phyloP scores from a whole-genome alignment of 176 grass and related monocot species.

The Saccharum spontaneum region DNA sequence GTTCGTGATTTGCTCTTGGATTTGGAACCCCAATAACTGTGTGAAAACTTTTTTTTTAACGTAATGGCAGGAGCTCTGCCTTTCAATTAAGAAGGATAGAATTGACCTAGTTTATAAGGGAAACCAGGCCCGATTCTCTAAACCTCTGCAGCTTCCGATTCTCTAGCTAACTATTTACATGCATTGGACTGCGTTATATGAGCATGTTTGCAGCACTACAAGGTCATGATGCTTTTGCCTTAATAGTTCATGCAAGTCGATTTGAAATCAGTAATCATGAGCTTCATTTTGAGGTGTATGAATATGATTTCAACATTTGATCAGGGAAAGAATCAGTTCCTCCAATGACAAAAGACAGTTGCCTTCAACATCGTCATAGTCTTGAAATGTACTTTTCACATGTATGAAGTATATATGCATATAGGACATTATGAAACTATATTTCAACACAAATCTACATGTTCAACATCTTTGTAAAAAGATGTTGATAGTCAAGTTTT shows the following conservation, averaged over 20 bases:
- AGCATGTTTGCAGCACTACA: not conserved
- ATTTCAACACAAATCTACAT: not conserved
- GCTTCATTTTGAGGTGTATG: slow-evolving; percentile 16
- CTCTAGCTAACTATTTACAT: not conserved
- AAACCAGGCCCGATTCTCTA: too few species aligned
- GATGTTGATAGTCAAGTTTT: not conserved
- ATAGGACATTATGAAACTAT: not conserved
- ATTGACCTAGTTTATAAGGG: too few species aligned
- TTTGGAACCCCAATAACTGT: not conserved
- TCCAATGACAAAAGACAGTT: not conserved
- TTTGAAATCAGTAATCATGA: not conserved
- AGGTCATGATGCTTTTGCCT: slow-evolving; percentile 1
- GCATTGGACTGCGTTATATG: not conserved
- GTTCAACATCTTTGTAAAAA: not conserved
- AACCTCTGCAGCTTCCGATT: not conserved
- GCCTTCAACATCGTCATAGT: not conserved
- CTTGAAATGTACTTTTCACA: not conserved
- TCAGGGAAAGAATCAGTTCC: not conserved
- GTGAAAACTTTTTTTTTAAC: not conserved
- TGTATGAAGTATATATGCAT: not conserved
- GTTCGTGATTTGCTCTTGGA: not conserved
- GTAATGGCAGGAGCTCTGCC: too few species aligned
- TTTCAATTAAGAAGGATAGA: too few species aligned
- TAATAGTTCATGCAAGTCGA: not conserved
- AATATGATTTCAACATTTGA: slow-evolving; percentile 5